Evolutionary conservation across 768 basidiomycete genomes (phyloP), one percentile per base, ranked within the genome.

Genomic region (Panaeolus cyanescens): DNA sequence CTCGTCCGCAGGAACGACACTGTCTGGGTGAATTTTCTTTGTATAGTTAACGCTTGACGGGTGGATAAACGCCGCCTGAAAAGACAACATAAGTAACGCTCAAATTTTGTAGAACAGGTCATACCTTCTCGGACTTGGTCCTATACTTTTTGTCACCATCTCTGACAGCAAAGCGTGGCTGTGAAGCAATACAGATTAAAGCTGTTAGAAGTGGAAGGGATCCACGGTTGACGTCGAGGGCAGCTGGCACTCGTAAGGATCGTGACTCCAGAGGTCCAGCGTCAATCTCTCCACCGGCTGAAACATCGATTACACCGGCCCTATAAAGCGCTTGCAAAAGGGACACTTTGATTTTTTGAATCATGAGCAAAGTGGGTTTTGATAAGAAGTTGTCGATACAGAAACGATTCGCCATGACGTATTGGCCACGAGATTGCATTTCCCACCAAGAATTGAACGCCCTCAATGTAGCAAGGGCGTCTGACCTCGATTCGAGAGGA

Each of bases 101-200:
- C 40, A 54, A 55, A 9, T 58, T 36, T 10, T 10, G 28, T 19
- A 33, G 20, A 54, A 57, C 19, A 55, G 57, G 39, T 64, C 80
- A 31, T 62, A 95, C 95, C 85, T 92, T 95, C 70, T 97, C 95
- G 59, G 86, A 84, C 15, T 85, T 80, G 2, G 95, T 96, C 42
- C 93, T 81, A 61, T 85, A 85, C 5, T 80, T 81, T 71, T 80
- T 86, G 42, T 89, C 88, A 1, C 87, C 83, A 5, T 85, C 86
- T 56, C 90, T 80, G 57, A 96, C 83, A 3, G 91, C 95, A 72
- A 95, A 96, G 72, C 96, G 95, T 22, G 95, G 95, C 68, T 96
- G 93, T 1, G 85, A 86, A 0, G 93, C 93, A 56, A 92, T 84
- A 9, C 93, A 86, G 69, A 97, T 91, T 57, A 98, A 79, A 7